Base-by-base conservation (phyloP, 129 eudicot genomes). In the Pittosporum tobira region DNA sequence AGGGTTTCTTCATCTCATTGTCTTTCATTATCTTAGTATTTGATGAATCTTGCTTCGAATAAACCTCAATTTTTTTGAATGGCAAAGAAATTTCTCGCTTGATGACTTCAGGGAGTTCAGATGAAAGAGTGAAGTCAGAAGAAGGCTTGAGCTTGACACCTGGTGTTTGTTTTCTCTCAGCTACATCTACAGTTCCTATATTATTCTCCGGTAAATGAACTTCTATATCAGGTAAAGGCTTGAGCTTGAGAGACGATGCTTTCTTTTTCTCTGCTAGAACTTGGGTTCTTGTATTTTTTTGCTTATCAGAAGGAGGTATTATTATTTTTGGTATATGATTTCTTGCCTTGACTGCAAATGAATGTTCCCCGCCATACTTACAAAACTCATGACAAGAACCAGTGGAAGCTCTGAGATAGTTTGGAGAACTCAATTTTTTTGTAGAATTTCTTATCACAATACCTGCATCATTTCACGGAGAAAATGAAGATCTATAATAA, bases 371-470 rank as follows among this genome's bases (percentile, higher is more conserved):
- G 24, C 95, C 87, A 54, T 58, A 77, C 76, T 89, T 89, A 61
- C 97, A 85, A 40, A 74, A 64, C 57, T 85, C 97, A 75, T 89
- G 97, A 46, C 97, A 89, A 58, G 95, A 89, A 31, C 84, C 88
- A 16, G 81, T 73, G 29, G 81, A 59, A 49, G 95, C 88, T 77
- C 96, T 71, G 40, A 91, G 96, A 79, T 86, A 81, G 24, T 52
- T 61, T 15, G 24, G 19, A 26, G 75, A 48, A 61, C 37, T 68
- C 12, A 56, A 51, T 40, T 71, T 72, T 20, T 26, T 63, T 25
- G 63, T 38, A 19, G 75, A 63, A 23, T 66, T 59, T 47, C 57
- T 66, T 58, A 28, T 53, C 42, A 69, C 28, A 71, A 73, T 44
- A 51, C 55, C 71, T 31, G 67, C 75, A 66, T 59, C 59, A 68